These are phyloP conservation scores for Nothomitra cinnamomea DNA, from an alignment of 2,329 filamentous ascomycete species.

Conservation along the genomic window DNA sequence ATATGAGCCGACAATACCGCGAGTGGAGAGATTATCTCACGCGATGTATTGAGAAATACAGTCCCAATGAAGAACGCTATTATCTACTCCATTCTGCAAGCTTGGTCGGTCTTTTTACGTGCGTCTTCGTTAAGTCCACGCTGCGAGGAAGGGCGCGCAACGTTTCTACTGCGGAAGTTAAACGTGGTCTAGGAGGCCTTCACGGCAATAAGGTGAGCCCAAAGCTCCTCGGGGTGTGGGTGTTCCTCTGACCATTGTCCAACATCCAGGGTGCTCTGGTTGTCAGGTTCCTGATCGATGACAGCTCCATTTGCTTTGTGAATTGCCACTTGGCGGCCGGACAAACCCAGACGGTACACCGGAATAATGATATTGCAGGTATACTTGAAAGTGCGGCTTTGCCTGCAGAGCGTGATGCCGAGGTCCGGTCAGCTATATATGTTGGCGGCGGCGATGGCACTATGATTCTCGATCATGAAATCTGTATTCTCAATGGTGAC, in stretches of 20 bases:
- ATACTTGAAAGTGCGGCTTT: slow-evolving; percentile 70
- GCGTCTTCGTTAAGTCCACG: slow-evolving; percentile 77
- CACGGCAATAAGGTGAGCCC: slow-evolving; percentile 70
- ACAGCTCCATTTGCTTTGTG: slow-evolving; percentile 87
- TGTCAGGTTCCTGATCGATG: slow-evolving; percentile 82
- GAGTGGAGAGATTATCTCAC: slow-evolving; percentile 88
- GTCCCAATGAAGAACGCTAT: slow-evolving; percentile 62
- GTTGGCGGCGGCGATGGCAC: slow-evolving; percentile 85
- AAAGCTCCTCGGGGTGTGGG: slow-evolving; percentile 8
- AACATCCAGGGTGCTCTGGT: slow-evolving; percentile 54
- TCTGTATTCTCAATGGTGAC: slow-evolving; percentile 93
- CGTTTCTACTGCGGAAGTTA: slow-evolving; percentile 67
- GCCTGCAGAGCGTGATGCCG: slow-evolving; percentile 51
- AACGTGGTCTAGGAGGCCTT: slow-evolving; percentile 86
- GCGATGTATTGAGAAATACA: slow-evolving; percentile 64
- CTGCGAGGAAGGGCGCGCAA: slow-evolving; percentile 62
- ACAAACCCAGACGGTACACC: slow-evolving; percentile 73
- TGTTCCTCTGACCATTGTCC: background rate
- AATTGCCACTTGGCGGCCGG: slow-evolving; percentile 96
- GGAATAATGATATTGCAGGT: slow-evolving; percentile 80
- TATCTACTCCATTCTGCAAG: slow-evolving; percentile 75
- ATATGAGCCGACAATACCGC: slow-evolving; percentile 94
- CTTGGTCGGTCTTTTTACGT: slow-evolving; percentile 88
- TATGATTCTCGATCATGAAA: slow-evolving; percentile 91
- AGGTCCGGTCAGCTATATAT: slow-evolving; percentile 57